phyloP scores from a whole-genome alignment of 768 basidiomycete genomes.

The Psilocybe azurescens region DNA sequence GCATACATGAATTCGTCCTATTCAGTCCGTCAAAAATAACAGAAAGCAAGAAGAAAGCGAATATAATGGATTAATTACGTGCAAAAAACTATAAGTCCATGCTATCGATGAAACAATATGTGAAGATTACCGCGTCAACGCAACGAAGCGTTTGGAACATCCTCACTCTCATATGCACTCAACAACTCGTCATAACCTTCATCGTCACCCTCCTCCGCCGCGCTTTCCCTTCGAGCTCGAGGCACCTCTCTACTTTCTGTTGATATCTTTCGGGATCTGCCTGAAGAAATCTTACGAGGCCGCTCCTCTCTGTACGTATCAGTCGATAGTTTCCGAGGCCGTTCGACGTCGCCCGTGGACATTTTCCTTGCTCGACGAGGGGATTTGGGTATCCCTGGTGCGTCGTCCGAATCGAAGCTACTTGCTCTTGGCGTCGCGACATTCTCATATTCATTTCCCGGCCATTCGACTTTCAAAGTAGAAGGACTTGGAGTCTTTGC shows the following conservation, averaged over 20 bases:
- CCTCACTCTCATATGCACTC: constrained; percentile 85
- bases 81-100: background rate
- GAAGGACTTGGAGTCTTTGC: constrained; percentile 47
- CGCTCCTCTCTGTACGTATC: constrained; percentile 39
- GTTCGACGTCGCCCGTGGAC: constrained; percentile 41
- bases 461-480: constrained; percentile 57
- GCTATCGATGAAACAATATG: background rate
- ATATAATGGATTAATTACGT: constrained; percentile 7
- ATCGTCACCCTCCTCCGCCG: constrained; percentile 80
- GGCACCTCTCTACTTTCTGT: constrained; percentile 43
- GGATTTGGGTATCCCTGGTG: constrained; percentile 32
- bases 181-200: constrained; percentile 77
- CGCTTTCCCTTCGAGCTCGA: constrained; percentile 57
- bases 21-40: background rate
- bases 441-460: constrained; percentile 52
- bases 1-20: constrained; percentile 49
- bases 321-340: constrained; percentile 35
- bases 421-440: constrained; percentile 62
- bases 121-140: constrained; percentile 19
- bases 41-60: constrained; percentile 9
- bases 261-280: constrained; percentile 53
- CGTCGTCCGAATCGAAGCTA: constrained; percentile 46
- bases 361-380: constrained; percentile 44
- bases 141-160: constrained; percentile 32
- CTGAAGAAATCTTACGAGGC: constrained; percentile 50